Evolutionary conservation across 2,329 filamentous ascomycete species (phyloP).

Genomic region (Mollisia scopiformis): DNA sequence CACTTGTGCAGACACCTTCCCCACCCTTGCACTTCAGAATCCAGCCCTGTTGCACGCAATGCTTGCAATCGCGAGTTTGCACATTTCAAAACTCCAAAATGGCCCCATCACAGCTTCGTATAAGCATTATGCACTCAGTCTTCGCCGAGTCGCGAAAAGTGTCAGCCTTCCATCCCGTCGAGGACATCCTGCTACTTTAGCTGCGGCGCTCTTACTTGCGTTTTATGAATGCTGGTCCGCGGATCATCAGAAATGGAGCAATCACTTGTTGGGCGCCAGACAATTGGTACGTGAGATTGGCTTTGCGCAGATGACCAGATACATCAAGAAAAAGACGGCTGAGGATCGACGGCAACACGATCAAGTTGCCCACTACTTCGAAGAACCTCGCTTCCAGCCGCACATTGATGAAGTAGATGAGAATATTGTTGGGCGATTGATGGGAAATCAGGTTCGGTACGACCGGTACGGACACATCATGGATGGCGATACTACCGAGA

Average conservation of each 20-base stretch:
- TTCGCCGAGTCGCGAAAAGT: conserved; percentile 76
- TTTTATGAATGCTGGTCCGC: conserved; percentile 96
- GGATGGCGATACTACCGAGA: conserved; percentile 23
- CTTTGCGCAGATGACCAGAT: conserved; percentile 71
- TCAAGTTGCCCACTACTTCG: conserved; percentile 16
- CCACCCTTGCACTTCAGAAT: conserved; percentile 79
- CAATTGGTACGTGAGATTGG: conserved; percentile 84
- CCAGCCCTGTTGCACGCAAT: conserved; percentile 91
- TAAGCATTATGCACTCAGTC: conserved; percentile 87
- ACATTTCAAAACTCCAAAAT: conserved; percentile 81
- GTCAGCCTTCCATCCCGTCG: conserved; percentile 71
- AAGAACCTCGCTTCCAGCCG: conserved; percentile 18
- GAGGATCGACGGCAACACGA: conserved; percentile 34
- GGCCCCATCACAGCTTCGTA: conserved; percentile 78
- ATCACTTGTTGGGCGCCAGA: conserved; percentile 82
- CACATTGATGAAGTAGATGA: conserved; percentile 54
- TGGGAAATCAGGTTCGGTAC: conserved; percentile 60
- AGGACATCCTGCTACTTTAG: conserved; percentile 79
- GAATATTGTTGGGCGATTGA: conserved; percentile 57
- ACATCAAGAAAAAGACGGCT: conserved; percentile 65
- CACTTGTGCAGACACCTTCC: conserved; percentile 66
- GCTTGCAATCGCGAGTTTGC: conserved; percentile 81
- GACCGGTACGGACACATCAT: conserved; percentile 56
- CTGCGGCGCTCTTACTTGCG: conserved; percentile 81
- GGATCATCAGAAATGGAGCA: conserved; percentile 95